phyloP scores from a whole-genome alignment of 257 asterid genomes.

The Salvia splendens region DNA sequence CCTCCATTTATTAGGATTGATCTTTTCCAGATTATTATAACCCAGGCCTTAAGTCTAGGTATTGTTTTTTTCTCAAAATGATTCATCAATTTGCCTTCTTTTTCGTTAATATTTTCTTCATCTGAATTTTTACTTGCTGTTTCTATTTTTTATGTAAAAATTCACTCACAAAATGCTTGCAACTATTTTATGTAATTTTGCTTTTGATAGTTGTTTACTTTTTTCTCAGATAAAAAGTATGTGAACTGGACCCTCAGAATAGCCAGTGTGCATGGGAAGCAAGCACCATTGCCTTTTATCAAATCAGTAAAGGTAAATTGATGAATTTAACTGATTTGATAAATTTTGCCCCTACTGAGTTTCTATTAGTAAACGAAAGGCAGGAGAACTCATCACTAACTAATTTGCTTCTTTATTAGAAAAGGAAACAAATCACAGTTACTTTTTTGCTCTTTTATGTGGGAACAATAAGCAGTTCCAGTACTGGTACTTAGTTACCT shows the following conservation, averaged over 20 bases:
- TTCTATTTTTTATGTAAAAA: constrained; percentile 23
- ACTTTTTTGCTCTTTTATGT: background rate
- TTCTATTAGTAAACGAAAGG: constrained; percentile 12
- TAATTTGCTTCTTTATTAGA: constrained; percentile 10
- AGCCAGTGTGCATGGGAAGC: constrained; percentile 86
- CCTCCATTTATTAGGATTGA: constrained; percentile 86
- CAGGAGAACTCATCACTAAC: background rate
- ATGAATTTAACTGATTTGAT: background rate
- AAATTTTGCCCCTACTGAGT: background rate
- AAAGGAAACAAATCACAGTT: background rate
- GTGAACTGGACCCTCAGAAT: constrained; percentile 86
- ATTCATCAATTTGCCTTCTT: constrained; percentile 13
- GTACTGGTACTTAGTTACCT: background rate
- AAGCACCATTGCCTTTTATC: constrained; percentile 83
- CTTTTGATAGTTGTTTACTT: constrained; percentile 29
- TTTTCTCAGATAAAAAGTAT: constrained; percentile 66
- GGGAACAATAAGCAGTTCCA: constrained; percentile 19
- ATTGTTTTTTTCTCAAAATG: constrained; percentile 28
- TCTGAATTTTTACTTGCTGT: constrained; percentile 3
- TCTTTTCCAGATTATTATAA: constrained; percentile 71
- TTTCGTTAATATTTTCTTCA: constrained; percentile 17
- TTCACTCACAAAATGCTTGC: constrained; percentile 10
- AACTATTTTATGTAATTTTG: constrained; percentile 25
- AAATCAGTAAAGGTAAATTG: constrained; percentile 71
- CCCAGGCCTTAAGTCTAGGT: constrained; percentile 82